Evolutionary conservation across 2,329 filamentous ascomycete genomes (phyloP), one percentile per base, ranked within the genome.

Genomic region (Sphaerulina populicola): DNA sequence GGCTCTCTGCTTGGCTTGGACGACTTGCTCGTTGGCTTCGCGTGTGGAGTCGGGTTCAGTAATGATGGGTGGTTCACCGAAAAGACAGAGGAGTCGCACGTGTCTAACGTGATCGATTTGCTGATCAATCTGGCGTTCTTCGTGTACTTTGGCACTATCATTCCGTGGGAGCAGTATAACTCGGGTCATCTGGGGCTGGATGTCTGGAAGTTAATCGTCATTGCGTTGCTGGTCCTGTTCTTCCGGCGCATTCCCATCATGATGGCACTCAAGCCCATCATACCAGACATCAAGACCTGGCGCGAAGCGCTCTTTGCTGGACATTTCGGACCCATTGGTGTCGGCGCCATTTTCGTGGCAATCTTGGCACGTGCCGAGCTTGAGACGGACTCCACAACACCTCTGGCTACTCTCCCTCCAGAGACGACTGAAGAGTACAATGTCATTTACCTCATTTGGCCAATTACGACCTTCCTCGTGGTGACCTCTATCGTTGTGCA

Each of bases 51-150:
- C n/a, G 93, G 93, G 49, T 98, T 98, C 74, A 96, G 90, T 61
- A 98, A 98, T 69, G 93, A 98, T 66, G 93, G 93, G 59, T 98
- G 93, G 93, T 98, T 98, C 64, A 86, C 87, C 12, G 87, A 96
- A 65, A 96, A 96, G 76, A 98, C 93, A 0, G 93, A 98, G 67
- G 93, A 98, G 69, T 91, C 93, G 0, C 93, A 97, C 68, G 93
- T 98, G 8, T 97, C 91, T 68, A 97, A 98, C 80, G 93, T 98
- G 67, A 98, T 98, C 65, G 93, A 98, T 75, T 71, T 98, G 68
- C 75, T 98, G 55, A 83, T 98, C 73, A 98, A 98, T 70, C 79
- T 98, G 81, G 80, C 91, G 2, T 98, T 97, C 70, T 98, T 98
- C 69, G 93, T 98, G 61, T 98, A 93, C 68, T 86, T 98, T 58